These are phyloP conservation scores for Artomyces pyxidatus DNA, from an alignment of 768 basidiomycete genomes.

Conservation along the genomic window DNA sequence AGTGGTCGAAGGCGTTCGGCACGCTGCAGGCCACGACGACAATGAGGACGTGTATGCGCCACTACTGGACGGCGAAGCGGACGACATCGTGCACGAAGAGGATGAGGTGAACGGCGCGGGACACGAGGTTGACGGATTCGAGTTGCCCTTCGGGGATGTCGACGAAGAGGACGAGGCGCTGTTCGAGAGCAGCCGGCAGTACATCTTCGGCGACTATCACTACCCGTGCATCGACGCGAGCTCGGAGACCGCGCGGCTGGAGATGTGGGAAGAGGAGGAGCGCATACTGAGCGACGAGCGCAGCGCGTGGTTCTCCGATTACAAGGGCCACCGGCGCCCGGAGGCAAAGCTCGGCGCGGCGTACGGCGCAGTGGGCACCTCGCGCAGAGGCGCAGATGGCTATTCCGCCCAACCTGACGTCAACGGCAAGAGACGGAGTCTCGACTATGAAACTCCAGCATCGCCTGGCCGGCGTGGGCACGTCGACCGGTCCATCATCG, in stretches of 20 bases:
- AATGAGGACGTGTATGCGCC: slow-evolving; percentile 67
- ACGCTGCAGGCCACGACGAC: slow-evolving; percentile 33
- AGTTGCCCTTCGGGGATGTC: slow-evolving; percentile 60
- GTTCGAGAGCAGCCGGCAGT: slow-evolving; percentile 66
- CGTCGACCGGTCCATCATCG: slow-evolving; percentile 27
- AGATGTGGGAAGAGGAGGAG: slow-evolving; percentile 83
- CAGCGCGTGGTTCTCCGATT: slow-evolving; percentile 60
- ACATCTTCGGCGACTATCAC: slow-evolving; percentile 86
- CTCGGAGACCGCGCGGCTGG: slow-evolving; percentile 54
- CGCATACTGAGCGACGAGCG: slow-evolving; percentile 70
- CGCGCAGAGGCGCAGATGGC: background rate
- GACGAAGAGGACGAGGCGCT: slow-evolving; percentile 68
- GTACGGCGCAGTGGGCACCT: slow-evolving; percentile 44
- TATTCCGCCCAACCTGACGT: background rate
- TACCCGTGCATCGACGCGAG: slow-evolving; percentile 88
- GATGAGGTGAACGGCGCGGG: slow-evolving; percentile 52
- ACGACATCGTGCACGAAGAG: slow-evolving; percentile 56
- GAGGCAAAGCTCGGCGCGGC: slow-evolving; percentile 24
- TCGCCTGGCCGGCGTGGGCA: slow-evolving; percentile 14
- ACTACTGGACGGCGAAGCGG: slow-evolving; percentile 54
- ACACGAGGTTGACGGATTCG: slow-evolving; percentile 37
- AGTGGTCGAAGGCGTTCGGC: slow-evolving; percentile 33
- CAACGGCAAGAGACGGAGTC: background rate
- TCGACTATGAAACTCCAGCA: slow-evolving; percentile 3
- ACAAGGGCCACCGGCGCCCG: slow-evolving; percentile 39